These are phyloP conservation scores for Chalaropsis thielavioides DNA, from an alignment of 2,329 filamentous ascomycete genomes.

Conservation along the genomic window DNA sequence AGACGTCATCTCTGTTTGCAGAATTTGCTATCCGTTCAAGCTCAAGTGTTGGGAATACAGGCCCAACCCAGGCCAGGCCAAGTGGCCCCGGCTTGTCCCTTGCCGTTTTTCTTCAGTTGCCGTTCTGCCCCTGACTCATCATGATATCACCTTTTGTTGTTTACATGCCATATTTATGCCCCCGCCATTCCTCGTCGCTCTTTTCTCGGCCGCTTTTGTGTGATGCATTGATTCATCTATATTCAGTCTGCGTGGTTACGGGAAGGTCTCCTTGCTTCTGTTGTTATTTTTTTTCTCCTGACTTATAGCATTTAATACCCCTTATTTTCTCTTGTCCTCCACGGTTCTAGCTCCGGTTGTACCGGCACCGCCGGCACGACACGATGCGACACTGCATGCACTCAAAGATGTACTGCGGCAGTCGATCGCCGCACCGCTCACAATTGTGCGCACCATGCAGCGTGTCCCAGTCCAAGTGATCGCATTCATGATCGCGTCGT, in stretches of 20 bases:
- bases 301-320: no score
- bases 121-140: not conserved
- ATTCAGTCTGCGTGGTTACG: not conserved
- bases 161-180: not conserved
- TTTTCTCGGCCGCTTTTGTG: not conserved
- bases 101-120: not conserved
- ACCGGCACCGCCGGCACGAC: slow-evolving; percentile 33
- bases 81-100: not conserved
- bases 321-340: not conserved
- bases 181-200: not conserved
- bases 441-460: slow-evolving; percentile 26
- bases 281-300: no score
- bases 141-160: not conserved
- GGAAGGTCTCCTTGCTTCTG: not conserved
- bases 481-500: slow-evolving; percentile 28
- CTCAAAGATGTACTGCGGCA: slow-evolving; percentile 32
- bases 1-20: not conserved
- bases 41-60: slow-evolving; percentile 5
- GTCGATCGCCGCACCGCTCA: slow-evolving; percentile 28
- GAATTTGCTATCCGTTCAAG: not conserved
- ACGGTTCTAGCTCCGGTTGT: slow-evolving; percentile 24
- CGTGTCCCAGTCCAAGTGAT: slow-evolving; percentile 26
- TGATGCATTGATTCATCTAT: not conserved
- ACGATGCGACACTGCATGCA: slow-evolving; percentile 31
- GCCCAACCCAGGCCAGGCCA: slow-evolving; percentile 1